Evolutionary conservation across 768 basidiomycete genomes (phyloP), one percentile per base, ranked within the genome.

Genomic region (Lactifluus subvellereus): DNA sequence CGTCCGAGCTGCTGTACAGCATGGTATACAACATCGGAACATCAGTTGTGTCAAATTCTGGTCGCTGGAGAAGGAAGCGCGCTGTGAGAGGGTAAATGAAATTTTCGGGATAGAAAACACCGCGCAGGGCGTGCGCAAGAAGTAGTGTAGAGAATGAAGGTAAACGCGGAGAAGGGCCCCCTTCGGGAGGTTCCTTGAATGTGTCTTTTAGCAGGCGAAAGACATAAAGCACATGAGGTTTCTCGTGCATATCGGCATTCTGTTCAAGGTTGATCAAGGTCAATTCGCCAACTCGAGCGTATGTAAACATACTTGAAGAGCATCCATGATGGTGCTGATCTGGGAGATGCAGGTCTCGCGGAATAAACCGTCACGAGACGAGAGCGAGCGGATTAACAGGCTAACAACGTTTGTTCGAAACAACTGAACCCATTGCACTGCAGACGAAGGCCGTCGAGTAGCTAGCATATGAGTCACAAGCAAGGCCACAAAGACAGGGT

Each of bases 1-100:
- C 86, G 45, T 90, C 87, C 4, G 78, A 75, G 22, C 79, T 82
- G 68, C 89, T 91, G 71, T 93, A 97, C 4, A 98, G 77, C 85
- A 96, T 87, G 11, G 79, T 79, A 70, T 91, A 98, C 5, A 99
- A 75, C 86, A 98, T 86, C 0, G 96, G 96, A 0, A 98, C 91
- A 70, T 98, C 95, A 1, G 76, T 77, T 1, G 77, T 75, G 69
- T 98, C 95, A 7, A 98, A 75, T 59, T 85, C 81, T 0, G 93
- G 87, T 1, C 96, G 84, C 73, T 97, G 94, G 0, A 98, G 81
- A 6, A 98, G 82, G 79, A 97, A 98, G 5, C 89, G 82, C 1
- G 91, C 85, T 0, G 88, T 89, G 16, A 88, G 76, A 0, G 95
- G 93, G 71, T 96, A 98, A 49, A 91, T 85, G 73, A 93, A 91